Evolutionary conservation across 208 protist genomes (phyloP).

Genomic region (Vickermania ingenoplastis): DNA sequence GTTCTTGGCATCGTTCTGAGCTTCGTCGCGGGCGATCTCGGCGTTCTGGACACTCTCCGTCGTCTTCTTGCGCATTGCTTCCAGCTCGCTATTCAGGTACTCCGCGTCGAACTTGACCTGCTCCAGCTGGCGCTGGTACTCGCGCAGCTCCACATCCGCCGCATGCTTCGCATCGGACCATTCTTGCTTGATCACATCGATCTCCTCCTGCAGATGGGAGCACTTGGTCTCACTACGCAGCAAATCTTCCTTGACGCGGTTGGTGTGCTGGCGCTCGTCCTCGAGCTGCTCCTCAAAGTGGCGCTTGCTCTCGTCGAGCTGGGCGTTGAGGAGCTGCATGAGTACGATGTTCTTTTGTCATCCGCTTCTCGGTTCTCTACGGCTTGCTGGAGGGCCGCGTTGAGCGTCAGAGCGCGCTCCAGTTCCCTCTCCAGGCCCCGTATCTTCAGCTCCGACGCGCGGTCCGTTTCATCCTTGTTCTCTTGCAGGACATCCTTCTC

Average conservation of each 20-base stretch:
- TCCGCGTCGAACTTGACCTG: constrained; percentile 76
- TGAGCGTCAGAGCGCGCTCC: constrained; percentile 59
- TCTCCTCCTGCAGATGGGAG: constrained; percentile 27
- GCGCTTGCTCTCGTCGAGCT: constrained; percentile 67
- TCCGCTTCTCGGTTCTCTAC: constrained; percentile 61
- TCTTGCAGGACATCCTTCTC: constrained; percentile 27
- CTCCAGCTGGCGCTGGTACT: constrained; percentile 69
- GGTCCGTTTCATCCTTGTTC: constrained; percentile 33
- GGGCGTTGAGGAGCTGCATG: constrained; percentile 76
- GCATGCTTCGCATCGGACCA: constrained; percentile 20
- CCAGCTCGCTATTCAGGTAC: constrained; percentile 67
- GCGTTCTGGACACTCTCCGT: constrained; percentile 18
- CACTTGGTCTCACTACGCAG: constrained; percentile 26
- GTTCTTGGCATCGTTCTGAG: constrained; percentile 23
- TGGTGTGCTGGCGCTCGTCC: constrained; percentile 29
- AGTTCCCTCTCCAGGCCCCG: constrained; percentile 53
- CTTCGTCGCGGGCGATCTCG: constrained; percentile 14
- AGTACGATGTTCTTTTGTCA: constrained; percentile 76
- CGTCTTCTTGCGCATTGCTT: constrained; percentile 29
- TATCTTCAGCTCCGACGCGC: constrained; percentile 27
- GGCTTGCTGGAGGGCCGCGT: constrained; percentile 59
- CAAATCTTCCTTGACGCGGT: constrained; percentile 22
- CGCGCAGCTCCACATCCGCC: constrained; percentile 34
- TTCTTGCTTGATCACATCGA: constrained; percentile 30
- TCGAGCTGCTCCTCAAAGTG: constrained; percentile 46